These are phyloP conservation scores for Annulohypoxylon truncatum DNA, from an alignment of 2,329 filamentous ascomycete genomes.

Conservation along the genomic window DNA sequence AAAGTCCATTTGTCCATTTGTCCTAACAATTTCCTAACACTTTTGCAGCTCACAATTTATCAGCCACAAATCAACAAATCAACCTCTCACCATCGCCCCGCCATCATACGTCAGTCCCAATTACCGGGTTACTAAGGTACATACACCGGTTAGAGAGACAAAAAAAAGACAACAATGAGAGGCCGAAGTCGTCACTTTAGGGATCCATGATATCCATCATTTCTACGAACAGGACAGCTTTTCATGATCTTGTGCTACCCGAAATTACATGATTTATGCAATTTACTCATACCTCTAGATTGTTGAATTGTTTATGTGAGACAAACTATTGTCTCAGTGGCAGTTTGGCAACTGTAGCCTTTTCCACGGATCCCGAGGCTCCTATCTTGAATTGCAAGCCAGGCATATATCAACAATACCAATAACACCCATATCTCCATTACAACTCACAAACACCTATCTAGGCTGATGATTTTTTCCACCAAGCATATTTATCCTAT, in stretches of 20 bases:
- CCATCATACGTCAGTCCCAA: slow-evolving; percentile 24
- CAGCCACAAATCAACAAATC: slow-evolving; percentile 28
- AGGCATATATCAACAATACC: neutral
- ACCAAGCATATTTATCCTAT: neutral
- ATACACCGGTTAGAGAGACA: neutral
- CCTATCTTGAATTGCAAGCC: neutral
- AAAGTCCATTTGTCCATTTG: neutral
- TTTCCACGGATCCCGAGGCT: slow-evolving; percentile 6
- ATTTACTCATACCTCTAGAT: slow-evolving; percentile 8
- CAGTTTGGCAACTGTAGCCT: neutral
- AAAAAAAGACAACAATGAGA: neutral
- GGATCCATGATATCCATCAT: neutral
- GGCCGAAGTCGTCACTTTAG: slow-evolving; percentile 1
- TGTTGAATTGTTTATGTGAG: slow-evolving; percentile 19
- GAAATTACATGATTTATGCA: slow-evolving; percentile 31
- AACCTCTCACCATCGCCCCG: slow-evolving; percentile 28
- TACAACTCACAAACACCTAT: neutral
- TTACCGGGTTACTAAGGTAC: neutral
- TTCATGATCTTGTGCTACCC: slow-evolving; percentile 12
- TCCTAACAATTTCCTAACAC: neutral
- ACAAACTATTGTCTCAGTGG: slow-evolving; percentile 15
- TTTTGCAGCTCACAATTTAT: slow-evolving; percentile 13
- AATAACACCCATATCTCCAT: slow-evolving; percentile 15
- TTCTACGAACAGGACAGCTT: neutral
- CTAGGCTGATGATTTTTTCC: neutral